These are phyloP conservation scores for Starmerella potacharoeniae DNA, from an alignment of 805 yeast genomes.

Conservation along the genomic window DNA sequence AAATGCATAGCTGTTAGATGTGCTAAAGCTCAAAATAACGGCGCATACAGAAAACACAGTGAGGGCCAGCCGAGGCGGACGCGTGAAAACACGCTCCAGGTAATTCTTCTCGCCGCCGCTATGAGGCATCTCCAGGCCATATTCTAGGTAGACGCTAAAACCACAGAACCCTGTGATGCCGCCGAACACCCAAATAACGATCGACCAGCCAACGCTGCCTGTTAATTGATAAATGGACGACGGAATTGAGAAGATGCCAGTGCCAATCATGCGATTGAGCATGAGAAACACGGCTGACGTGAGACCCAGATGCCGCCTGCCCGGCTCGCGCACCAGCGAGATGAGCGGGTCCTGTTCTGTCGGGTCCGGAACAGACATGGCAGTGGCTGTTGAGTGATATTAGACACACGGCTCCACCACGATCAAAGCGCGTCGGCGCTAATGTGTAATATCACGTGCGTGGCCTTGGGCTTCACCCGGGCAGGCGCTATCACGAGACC, in stretches of 20 bases:
- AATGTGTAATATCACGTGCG: background rate
- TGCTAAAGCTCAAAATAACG: slow-evolving; percentile 49
- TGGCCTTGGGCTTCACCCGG: background rate
- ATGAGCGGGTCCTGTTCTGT: background rate
- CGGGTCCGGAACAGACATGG: background rate
- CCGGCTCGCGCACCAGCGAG: background rate
- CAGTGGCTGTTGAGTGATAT: background rate
- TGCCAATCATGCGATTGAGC: slow-evolving; percentile 60
- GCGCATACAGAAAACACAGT: slow-evolving; percentile 41
- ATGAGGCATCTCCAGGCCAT: slow-evolving; percentile 52
- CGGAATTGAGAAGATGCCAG: slow-evolving; percentile 62
- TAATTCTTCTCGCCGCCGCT: slow-evolving; percentile 64
- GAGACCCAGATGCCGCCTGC: slow-evolving; percentile 25
- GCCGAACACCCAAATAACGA: slow-evolving; percentile 52
- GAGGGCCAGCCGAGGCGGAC: slow-evolving; percentile 44
- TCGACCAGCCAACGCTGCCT: slow-evolving; percentile 49
- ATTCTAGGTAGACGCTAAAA: slow-evolving; percentile 49
- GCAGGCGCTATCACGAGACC: background rate
- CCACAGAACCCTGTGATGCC: slow-evolving; percentile 47
- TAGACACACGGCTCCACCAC: too few relatives aligned
- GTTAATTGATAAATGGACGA: slow-evolving; percentile 46
- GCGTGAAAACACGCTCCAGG: slow-evolving; percentile 44
- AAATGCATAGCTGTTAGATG: slow-evolving; percentile 55
- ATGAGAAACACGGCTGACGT: slow-evolving; percentile 34
- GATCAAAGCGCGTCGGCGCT: background rate